Percentiles rank a stretch among this genome's conserved stretches.
Conservation (phyloP, 2,329 filamentous ascomycete species). For the Aspergillus sp. region DNA sequence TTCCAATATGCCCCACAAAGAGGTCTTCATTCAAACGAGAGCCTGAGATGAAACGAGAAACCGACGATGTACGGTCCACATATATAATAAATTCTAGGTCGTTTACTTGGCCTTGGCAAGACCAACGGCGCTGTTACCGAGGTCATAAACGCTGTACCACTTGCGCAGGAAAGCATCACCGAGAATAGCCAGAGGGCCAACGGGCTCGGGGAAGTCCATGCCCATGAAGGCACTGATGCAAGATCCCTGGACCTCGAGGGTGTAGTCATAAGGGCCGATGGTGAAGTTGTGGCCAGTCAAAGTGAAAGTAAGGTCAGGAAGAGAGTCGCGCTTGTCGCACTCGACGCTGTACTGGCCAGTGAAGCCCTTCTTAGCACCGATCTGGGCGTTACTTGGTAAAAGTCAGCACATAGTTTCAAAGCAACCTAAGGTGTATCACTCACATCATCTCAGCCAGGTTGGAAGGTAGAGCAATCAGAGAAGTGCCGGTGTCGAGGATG, state of each 20-base stretch:
- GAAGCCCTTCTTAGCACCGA: constrained; percentile 96
- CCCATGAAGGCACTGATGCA: constrained; percentile 98
- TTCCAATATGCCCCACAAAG: not conserved
- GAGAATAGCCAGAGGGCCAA: constrained; percentile 89
- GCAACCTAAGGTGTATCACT: constrained; percentile 28
- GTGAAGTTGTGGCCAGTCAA: constrained; percentile 91
- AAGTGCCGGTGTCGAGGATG: constrained; percentile 97
- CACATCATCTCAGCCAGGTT: constrained; percentile 86
- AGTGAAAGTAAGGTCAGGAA: constrained; percentile 90
- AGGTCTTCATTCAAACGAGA: not conserved
- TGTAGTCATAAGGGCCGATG: constrained; percentile 87
- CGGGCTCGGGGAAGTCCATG: constrained; percentile 84
- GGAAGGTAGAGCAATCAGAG: constrained; percentile 89
- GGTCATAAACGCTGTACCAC: constrained; percentile 90
- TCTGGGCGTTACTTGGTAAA: constrained; percentile 73
- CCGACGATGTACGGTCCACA: constrained; percentile 6
- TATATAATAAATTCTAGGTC: constrained; percentile 10
- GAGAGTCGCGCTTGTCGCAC: constrained; percentile 75
- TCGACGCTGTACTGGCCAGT: constrained; percentile 96
- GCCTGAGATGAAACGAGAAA: not conserved
- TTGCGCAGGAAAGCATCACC: constrained; percentile 62
- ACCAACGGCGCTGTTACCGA: constrained; percentile 84
- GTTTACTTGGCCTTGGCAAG: constrained; percentile 77
- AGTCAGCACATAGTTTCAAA: constrained; percentile 11
- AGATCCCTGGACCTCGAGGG: constrained; percentile 89